A percentile compares a stretch with the other conserved stretches of the same genome.
phyloP scores from a whole-genome alignment of 805 yeast genomes.

The Candida methanosorbosa region DNA sequence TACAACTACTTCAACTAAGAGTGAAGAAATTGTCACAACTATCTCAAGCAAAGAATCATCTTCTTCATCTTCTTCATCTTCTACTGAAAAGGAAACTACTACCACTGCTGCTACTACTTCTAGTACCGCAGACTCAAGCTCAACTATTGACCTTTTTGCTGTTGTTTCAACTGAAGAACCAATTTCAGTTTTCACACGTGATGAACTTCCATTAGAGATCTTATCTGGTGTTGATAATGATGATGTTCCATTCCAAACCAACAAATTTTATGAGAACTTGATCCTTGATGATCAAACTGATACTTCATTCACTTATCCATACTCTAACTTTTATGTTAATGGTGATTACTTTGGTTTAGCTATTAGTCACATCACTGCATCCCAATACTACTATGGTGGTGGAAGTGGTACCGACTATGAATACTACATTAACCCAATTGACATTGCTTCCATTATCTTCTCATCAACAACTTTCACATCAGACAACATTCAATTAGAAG shows the following conservation, averaged over 20 bases:
- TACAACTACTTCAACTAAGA: slow-evolving; percentile 2
- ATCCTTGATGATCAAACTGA: slow-evolving; percentile 45
- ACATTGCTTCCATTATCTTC: slow-evolving; percentile 45
- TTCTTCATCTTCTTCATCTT: slow-evolving; percentile 1
- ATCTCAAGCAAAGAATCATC: slow-evolving; percentile 1
- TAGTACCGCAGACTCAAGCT: slow-evolving; percentile 7
- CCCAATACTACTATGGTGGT: slow-evolving; percentile 38
- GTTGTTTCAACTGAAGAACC: slow-evolving; percentile 39
- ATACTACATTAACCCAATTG: slow-evolving; percentile 50
- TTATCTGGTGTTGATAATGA: slow-evolving; percentile 39
- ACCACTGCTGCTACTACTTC: slow-evolving; percentile 6
- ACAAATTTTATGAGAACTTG: slow-evolving; percentile 67
- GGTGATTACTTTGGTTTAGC: slow-evolving; percentile 47
- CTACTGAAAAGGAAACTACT: slow-evolving; percentile 3
- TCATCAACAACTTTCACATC: slow-evolving; percentile 41
- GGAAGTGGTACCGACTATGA: slow-evolving; percentile 31
- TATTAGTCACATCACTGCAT: slow-evolving; percentile 43
- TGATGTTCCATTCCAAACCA: slow-evolving; percentile 50
- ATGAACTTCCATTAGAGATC: slow-evolving; percentile 33
- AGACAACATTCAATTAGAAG: slow-evolving; percentile 29
- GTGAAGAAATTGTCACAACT: neutral
- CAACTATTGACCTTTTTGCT: slow-evolving; percentile 36
- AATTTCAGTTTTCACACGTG: slow-evolving; percentile 35
- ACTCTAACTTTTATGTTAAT: slow-evolving; percentile 41
- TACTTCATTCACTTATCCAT: slow-evolving; percentile 60